These are phyloP conservation scores for Saxophila tyrrhenica DNA, from an alignment of 495 filamentous ascomycete genomes.

Conservation along the genomic window DNA sequence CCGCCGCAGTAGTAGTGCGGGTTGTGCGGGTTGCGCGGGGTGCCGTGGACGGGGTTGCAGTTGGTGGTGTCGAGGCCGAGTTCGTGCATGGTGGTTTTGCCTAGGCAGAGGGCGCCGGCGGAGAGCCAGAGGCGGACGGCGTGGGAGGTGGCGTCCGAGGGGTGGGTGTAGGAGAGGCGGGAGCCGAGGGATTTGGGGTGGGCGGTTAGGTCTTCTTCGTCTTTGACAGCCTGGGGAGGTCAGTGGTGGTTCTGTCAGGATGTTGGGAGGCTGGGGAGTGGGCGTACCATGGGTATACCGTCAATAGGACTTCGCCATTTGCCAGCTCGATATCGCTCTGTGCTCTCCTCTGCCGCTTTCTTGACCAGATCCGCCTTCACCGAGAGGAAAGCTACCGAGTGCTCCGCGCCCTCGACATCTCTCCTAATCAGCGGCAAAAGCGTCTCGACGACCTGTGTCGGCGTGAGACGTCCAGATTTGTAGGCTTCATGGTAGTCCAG, in stretches of 20 bases:
- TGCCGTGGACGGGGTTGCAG: constrained; percentile 71
- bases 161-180: constrained; percentile 40
- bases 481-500: constrained; percentile 71
- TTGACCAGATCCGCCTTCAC: constrained; percentile 48
- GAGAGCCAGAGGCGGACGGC: constrained; percentile 55
- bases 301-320: constrained; percentile 57
- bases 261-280: neutral
- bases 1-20: constrained; percentile 73
- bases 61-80: constrained; percentile 65
- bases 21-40: constrained; percentile 76
- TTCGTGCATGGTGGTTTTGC: constrained; percentile 89
- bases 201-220: constrained; percentile 67
- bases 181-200: constrained; percentile 57
- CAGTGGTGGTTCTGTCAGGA: neutral
- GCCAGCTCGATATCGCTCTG: constrained; percentile 55
- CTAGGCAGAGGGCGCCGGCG: constrained; percentile 69
- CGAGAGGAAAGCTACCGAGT: constrained; percentile 59
- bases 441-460: constrained; percentile 54
- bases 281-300: constrained; percentile 58
- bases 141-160: constrained; percentile 52
- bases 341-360: constrained; percentile 58
- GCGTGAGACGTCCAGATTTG: constrained; percentile 54
- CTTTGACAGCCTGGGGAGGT: constrained; percentile 62
- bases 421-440: constrained; percentile 59
- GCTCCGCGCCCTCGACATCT: constrained; percentile 41